Evolutionary conservation across 371 early-diverging fungal genomes (phyloP).

Genomic region (Batrachochytrium dendrobatidis): DNA sequence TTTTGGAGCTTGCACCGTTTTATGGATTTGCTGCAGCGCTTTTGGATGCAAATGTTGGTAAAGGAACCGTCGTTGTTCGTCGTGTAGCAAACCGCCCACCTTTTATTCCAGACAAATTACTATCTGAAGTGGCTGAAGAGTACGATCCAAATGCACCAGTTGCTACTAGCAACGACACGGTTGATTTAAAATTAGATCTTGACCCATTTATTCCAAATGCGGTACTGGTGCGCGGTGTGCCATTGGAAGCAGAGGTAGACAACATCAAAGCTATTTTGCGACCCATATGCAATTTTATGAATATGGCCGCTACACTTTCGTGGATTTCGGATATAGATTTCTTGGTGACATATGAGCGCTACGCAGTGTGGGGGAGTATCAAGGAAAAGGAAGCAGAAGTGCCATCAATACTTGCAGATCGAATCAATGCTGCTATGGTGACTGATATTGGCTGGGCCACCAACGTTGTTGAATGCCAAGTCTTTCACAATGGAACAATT

Average conservation of each 20-base stretch:
- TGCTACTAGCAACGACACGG: background rate
- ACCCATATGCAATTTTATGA: constrained; percentile 14
- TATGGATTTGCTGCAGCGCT: constrained; percentile 22
- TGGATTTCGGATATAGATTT: constrained; percentile 9
- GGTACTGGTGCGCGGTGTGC: constrained; percentile 13
- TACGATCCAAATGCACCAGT: constrained; percentile 6
- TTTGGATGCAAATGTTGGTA: constrained; percentile 21
- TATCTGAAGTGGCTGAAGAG: constrained; percentile 10
- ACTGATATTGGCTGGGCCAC: background rate
- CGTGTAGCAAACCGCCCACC: constrained; percentile 8
- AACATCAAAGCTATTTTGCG: constrained; percentile 21
- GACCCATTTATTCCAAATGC: constrained; percentile 13
- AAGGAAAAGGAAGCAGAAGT: constrained; percentile 2
- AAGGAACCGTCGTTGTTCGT: constrained; percentile 19
- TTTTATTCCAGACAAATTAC: constrained; percentile 13
- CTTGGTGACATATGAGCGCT: background rate
- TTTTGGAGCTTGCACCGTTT: constrained; percentile 15
- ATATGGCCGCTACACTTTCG: background rate
- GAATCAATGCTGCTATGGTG: background rate
- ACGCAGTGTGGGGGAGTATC: background rate
- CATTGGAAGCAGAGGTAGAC: constrained; percentile 16
- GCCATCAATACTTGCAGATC: background rate
- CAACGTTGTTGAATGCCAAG: background rate
- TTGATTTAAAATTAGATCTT: background rate
- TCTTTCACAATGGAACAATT: background rate